Conservation (phyloP, 2,329 filamentous ascomycete species). For the Curvularia sp. region DNA sequence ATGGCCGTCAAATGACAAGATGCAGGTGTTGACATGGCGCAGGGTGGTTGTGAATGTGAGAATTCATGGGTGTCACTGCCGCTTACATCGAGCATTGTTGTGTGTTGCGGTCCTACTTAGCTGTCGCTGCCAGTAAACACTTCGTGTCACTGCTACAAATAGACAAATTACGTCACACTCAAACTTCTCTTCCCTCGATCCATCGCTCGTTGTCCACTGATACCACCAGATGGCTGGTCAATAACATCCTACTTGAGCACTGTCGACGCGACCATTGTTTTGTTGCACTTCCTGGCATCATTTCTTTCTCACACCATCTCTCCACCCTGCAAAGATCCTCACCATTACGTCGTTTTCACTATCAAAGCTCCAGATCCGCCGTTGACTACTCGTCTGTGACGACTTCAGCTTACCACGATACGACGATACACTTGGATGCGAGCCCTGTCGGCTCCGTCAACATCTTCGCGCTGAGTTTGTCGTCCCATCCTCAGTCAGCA, state of each 20-base stretch:
- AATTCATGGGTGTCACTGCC: background rate
- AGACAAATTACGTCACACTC: slow-evolving; percentile 3
- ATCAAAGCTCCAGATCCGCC: background rate
- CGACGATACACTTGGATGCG: background rate
- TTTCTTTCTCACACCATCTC: background rate
- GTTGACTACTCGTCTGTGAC: background rate
- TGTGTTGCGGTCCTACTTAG: background rate
- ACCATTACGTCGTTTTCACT: background rate
- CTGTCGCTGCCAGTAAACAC: background rate
- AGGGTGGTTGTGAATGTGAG: background rate
- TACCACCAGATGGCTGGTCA: slow-evolving; percentile 7
- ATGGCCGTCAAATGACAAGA: background rate
- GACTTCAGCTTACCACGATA: background rate
- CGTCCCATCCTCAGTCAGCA: background rate
- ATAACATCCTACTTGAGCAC: slow-evolving; percentile 16
- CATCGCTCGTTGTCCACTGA: slow-evolving; percentile 3
- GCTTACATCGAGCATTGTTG: background rate
- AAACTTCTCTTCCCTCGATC: background rate
- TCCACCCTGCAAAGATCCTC: background rate
- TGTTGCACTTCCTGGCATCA: background rate
- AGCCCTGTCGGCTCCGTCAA: slow-evolving; percentile 2
- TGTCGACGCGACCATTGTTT: slow-evolving; percentile 1
- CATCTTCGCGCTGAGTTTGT: slow-evolving; percentile 8
- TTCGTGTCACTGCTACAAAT: background rate
- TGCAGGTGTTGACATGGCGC: background rate